A percentile compares a stretch with the other conserved stretches of the same genome.
Evolutionary conservation across 1,284 basidiomycete genomes (phyloP).

Genomic region (Microbotryum violaceum): DNA sequence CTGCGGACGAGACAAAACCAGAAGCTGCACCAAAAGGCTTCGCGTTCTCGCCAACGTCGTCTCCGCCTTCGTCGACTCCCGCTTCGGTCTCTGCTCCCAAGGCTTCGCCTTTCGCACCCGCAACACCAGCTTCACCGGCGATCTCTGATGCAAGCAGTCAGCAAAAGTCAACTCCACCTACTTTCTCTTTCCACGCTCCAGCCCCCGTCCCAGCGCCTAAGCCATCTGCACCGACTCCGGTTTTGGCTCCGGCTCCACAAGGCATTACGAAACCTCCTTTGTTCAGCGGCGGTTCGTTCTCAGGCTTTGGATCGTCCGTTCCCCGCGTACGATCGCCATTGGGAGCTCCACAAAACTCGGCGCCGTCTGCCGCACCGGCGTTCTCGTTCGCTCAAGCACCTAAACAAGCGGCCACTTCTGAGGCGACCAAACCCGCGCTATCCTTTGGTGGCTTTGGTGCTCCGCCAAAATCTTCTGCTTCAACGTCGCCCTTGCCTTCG

Average conservation of each 20-base stretch:
- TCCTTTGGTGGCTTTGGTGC: slow-evolving; percentile 9
- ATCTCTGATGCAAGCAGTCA: no score
- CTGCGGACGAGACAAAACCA: no score
- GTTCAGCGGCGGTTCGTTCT: neutral
- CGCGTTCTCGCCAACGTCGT: slow-evolving; percentile 8
- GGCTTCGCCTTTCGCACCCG: neutral
- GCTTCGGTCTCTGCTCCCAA: neutral
- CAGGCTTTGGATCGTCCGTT: neutral
- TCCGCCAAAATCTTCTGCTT: neutral
- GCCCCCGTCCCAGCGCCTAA: neutral
- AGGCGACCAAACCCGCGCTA: neutral
- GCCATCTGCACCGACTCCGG: neutral
- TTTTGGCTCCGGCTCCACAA: neutral
- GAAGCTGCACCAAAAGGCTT: neutral
- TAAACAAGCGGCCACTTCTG: neutral
- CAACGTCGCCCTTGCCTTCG: neutral
- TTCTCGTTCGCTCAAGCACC: slow-evolving; percentile 7
- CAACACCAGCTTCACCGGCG: neutral
- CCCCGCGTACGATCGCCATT: neutral
- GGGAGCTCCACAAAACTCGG: neutral
- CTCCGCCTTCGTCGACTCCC: slow-evolving; percentile 3
- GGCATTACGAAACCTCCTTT: no score
- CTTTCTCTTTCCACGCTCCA: neutral
- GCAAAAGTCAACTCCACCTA: neutral
- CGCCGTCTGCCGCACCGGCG: neutral